Conservation (phyloP, 495 filamentous ascomycete species). For the Diplogelasinospora grovesii region DNA sequence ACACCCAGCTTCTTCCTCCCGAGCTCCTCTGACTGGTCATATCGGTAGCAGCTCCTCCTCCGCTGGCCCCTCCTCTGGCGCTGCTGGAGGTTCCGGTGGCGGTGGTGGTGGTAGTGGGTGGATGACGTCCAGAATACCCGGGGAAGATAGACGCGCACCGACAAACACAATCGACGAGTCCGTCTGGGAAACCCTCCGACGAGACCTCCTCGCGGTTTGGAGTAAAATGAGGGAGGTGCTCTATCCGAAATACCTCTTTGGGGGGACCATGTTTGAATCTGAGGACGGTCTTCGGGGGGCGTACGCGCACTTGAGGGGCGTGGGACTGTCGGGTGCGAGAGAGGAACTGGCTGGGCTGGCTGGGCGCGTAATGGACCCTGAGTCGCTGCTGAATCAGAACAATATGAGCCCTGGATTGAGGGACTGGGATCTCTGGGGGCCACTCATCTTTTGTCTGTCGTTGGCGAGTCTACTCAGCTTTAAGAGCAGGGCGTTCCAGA, state of each 20-base stretch:
- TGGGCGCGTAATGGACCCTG: slow-evolving; percentile 57
- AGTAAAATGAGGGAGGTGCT: slow-evolving; percentile 97
- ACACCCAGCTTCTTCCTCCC: slow-evolving; percentile 53
- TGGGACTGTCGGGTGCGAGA: slow-evolving; percentile 46
- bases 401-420: slow-evolving; percentile 81
- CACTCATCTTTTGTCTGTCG: slow-evolving; percentile 84
- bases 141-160: slow-evolving; percentile 89
- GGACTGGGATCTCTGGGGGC: slow-evolving; percentile 98
- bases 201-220: slow-evolving; percentile 90
- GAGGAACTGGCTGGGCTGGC: slow-evolving; percentile 55
- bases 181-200: slow-evolving; percentile 89
- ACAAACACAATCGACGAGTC: slow-evolving; percentile 94
- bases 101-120: slow-evolving; percentile 51
- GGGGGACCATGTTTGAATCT: slow-evolving; percentile 63
- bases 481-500: slow-evolving; percentile 65
- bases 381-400: slow-evolving; percentile 59
- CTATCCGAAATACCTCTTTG: slow-evolving; percentile 90
- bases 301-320: slow-evolving; percentile 43
- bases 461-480: slow-evolving; percentile 81
- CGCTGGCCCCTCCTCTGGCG: slow-evolving; percentile 14
- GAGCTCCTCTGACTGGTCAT: slow-evolving; percentile 72
- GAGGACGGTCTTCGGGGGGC: slow-evolving; percentile 47
- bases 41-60: slow-evolving; percentile 50
- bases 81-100: not conserved
- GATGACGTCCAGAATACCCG: slow-evolving; percentile 80